These are phyloP conservation scores for Clarireedia monteithiana DNA, from an alignment of 2,329 filamentous ascomycete genomes.

Conservation along the genomic window DNA sequence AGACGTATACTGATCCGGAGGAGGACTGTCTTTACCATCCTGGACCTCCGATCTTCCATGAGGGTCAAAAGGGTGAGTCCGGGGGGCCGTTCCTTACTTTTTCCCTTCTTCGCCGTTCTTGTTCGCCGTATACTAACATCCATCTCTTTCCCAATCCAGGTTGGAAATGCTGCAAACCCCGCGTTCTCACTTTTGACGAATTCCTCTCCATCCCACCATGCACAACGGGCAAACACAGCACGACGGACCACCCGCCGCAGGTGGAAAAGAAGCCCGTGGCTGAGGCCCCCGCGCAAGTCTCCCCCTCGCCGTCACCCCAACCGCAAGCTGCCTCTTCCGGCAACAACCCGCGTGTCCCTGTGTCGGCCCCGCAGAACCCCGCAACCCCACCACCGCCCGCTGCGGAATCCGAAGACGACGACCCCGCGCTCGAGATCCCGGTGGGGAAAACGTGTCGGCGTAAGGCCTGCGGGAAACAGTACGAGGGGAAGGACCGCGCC, in stretches of 20 bases:
- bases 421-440: slow-evolving; percentile 64
- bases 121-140: neutral
- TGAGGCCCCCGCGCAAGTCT: slow-evolving; percentile 13
- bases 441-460: slow-evolving; percentile 71
- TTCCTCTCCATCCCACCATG: slow-evolving; percentile 90
- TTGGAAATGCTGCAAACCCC: slow-evolving; percentile 98
- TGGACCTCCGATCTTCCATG: slow-evolving; percentile 89
- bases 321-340: slow-evolving; percentile 35
- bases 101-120: neutral
- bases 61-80: slow-evolving; percentile 85
- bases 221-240: slow-evolving; percentile 87
- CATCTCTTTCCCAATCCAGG: slow-evolving; percentile 43
- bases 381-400: slow-evolving; percentile 48
- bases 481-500: slow-evolving; percentile 53
- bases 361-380: slow-evolving; percentile 36
- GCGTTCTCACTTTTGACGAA: slow-evolving; percentile 95
- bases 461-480: slow-evolving; percentile 62
- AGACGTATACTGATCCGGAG: slow-evolving; percentile 71
- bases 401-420: slow-evolving; percentile 81
- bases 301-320: slow-evolving; percentile 45
- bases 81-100: neutral
- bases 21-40: slow-evolving; percentile 90
- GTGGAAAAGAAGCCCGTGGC: slow-evolving; percentile 49
- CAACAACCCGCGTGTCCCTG: slow-evolving; percentile 28
- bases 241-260: slow-evolving; percentile 62